Percentiles rank a stretch among this genome's conserved stretches.
These are phyloP conservation scores for Mortierella sp. DNA, from an alignment of 371 early-diverging fungal species.

Conservation along the genomic window DNA sequence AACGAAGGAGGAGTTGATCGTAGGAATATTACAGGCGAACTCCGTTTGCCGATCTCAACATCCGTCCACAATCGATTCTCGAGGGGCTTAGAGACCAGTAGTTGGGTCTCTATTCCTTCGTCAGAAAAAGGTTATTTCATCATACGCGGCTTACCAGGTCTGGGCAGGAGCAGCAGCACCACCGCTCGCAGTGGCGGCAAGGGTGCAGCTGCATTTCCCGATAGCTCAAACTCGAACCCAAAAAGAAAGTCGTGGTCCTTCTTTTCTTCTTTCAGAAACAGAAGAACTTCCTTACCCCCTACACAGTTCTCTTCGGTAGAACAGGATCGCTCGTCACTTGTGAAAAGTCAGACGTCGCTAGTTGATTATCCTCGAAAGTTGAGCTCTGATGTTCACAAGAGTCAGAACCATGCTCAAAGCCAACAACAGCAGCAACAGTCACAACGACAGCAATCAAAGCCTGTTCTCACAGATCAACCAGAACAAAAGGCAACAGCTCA, in stretches of 20 bases:
- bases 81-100: constrained; percentile 19
- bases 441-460: neutral
- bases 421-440: neutral
- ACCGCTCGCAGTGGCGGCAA: constrained; percentile 12
- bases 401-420: neutral
- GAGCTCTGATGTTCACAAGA: neutral
- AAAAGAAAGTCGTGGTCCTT: constrained; percentile 32
- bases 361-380: neutral
- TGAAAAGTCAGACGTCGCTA: constrained; percentile 7
- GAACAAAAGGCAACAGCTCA: neutral
- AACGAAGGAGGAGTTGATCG: neutral
- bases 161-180: constrained; percentile 26
- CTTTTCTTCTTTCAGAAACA: constrained; percentile 13
- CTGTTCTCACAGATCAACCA: neutral
- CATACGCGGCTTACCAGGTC: constrained; percentile 14
- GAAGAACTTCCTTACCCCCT: constrained; percentile 26
- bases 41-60: neutral
- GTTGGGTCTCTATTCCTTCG: constrained; percentile 32
- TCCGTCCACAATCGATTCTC: constrained; percentile 9
- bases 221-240: neutral
- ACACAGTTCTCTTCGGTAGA: constrained; percentile 10
- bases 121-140: neutral
- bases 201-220: constrained; percentile 7
- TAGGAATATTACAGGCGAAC: neutral
- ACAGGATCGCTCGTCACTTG: constrained; percentile 9